Base-by-base conservation (phyloP, 805 yeast species). In the Blastobotrys chiropterorum region DNA sequence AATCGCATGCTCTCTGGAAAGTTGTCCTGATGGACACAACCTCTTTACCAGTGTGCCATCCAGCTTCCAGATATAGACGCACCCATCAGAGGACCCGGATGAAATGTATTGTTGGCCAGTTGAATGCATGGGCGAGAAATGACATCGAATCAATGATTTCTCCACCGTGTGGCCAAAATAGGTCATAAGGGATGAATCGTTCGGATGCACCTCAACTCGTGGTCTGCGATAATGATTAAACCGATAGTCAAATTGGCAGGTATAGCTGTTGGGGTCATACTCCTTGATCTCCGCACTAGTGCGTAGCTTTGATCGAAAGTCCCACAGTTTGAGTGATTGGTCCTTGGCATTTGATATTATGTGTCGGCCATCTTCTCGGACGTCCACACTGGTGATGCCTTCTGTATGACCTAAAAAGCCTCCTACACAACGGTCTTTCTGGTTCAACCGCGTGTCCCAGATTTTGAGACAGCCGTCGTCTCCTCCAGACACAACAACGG, bases 391-490 rank as follows among this genome's bases (percentile, higher is more conserved):
- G 13, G 67, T 61, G 49, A 64, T 54, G 15, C 68, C 68, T 51
- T 64, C 68, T 17, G 59, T 51, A 47, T 64, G 68, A 15, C 68
- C 68, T 13, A 61, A 54, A 30, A 65, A 54, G 13, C 56, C 59
- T 7, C 67, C 67, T 21, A 58, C 60, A 38, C 53, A 54, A 7
- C 51, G 46, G 11, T 48, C 49, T 16, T 53, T 52, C 34, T 26
- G 34, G 34, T 11, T 26, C 11, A 26, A 26, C 39, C 67, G 57
- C 11, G 53, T 46, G 59, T 77, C 81, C 81, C 81, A 77, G 73
- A 77, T 72, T 49, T 75, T 62, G 42, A 77, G 69, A 2, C 76
- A 71, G 26, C 77, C 72, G 55, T 77, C 81, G 56, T 77, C 81
- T 1, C 78, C 72, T 0, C 80, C 75, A 68, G 57, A 74, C 74